phyloP scores from a whole-genome alignment of 2,329 filamentous ascomycete genomes.

The Diaporthe velutina region DNA sequence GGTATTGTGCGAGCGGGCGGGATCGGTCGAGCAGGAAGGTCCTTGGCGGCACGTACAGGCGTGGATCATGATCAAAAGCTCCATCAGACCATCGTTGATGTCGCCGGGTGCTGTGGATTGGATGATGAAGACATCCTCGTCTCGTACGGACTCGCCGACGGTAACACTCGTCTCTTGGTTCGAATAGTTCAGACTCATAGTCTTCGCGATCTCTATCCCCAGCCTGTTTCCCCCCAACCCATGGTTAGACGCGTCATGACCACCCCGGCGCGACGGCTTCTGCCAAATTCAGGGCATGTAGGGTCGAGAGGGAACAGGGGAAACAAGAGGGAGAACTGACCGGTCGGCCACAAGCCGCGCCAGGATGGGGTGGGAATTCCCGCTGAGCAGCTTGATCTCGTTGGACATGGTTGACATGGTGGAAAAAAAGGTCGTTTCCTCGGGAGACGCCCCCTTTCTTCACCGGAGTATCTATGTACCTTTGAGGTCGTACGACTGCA shows the following conservation, averaged over 20 bases:
- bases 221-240: conserved; percentile 61
- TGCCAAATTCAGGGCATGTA: neutral
- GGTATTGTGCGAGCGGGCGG: neutral
- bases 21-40: neutral
- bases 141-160: conserved; percentile 94
- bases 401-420: conserved; percentile 57
- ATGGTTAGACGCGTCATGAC: conserved; percentile 19
- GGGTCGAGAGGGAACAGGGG: neutral
- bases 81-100: conserved; percentile 98
- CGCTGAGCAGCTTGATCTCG: conserved; percentile 66
- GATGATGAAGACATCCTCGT: conserved; percentile 98
- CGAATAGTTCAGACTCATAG: conserved; percentile 85
- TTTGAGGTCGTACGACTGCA: conserved; percentile 30
- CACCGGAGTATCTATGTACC: conserved; percentile 34
- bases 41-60: conserved; percentile 71
- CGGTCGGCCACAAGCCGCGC: conserved; percentile 54
- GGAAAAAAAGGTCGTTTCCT: conserved; percentile 24
- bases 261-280: neutral
- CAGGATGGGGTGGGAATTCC: conserved; percentile 46
- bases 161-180: conserved; percentile 92
- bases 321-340: conserved; percentile 49
- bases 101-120: conserved; percentile 96
- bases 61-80: conserved; percentile 98
- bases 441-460: conserved; percentile 26
- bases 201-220: conserved; percentile 83